Base-by-base conservation (phyloP, 345 rosid genomes). In the Orychophragmus violaceus region DNA sequence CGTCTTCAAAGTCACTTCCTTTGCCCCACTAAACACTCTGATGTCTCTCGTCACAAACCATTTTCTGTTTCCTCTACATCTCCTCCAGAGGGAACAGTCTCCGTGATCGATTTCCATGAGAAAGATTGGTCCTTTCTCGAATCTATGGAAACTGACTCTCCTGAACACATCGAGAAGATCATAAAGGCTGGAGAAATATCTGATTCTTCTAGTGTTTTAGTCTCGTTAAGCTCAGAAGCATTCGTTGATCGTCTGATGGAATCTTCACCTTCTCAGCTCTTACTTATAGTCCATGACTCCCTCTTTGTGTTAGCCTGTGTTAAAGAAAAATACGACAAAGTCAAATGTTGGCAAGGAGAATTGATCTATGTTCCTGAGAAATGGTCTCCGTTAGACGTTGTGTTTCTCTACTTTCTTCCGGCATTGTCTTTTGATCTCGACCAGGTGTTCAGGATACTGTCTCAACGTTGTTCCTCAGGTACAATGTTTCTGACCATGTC, bases 311-410 rank as follows among this genome's bases (percentile, higher is more conserved):
- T 93, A 36, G 97, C 96, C 29, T 70, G 79, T 65, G 71, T 88
- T 24, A 93, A 88, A 76, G 98, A 88, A 48, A 90, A 84, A 46
- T 78, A 93, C 61, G 97, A 90, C 59, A 60, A 82, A 35, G 83
- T 88, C 41, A 90, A 88, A 74, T 93, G 98, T 79, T 93, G 98
- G 98, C 98, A 90, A 79, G 97, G 98, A 18, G 97, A 93, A 32
- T 59, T 93, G 59, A 82, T 80, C 18, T 77, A 83, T 74, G 84
- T 84, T 46, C 97, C 98, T 0, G 85, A 86, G 37, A 86, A 88
- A 76, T 93, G 98, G 97, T 80, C 80, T 30, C 90, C 98, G 0
- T 76, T 90, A n/a, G 89, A 93, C 72, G 89, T 77, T 29, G 87
- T 84, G 42, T 93, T 86, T 75, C 88, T 93, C 54, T 90, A 86